Percentiles rank a stretch among this genome's conserved stretches.
phyloP scores from a whole-genome alignment of 306 rosid species.

The Rosa persica region DNA sequence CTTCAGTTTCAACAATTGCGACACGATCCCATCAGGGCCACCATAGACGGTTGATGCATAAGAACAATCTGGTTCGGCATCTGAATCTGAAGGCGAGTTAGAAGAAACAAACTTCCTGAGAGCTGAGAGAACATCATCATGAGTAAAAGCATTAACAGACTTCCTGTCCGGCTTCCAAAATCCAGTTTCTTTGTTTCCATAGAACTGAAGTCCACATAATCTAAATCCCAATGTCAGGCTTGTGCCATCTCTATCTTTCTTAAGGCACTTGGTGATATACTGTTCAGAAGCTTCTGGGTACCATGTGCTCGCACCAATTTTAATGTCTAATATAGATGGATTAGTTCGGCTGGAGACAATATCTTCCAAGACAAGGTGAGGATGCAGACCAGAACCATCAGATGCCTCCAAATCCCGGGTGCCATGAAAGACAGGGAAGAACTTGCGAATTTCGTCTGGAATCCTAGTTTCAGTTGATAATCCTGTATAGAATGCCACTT shows the following conservation, averaged over 20 bases:
- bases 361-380: slow-evolving; percentile 65
- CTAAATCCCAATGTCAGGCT: slow-evolving; percentile 58
- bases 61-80: slow-evolving; percentile 42
- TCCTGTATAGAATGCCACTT: slow-evolving; percentile 47
- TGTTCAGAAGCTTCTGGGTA: slow-evolving; percentile 54
- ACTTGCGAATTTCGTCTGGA: slow-evolving; percentile 40
- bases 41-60: slow-evolving; percentile 51
- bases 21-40: slow-evolving; percentile 48
- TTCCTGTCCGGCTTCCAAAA: slow-evolving; percentile 57
- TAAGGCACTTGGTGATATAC: slow-evolving; percentile 47
- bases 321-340: slow-evolving; percentile 64
- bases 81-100: slow-evolving; percentile 27
- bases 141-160: slow-evolving; percentile 26
- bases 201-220: slow-evolving; percentile 64
- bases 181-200: slow-evolving; percentile 33
- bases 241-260: slow-evolving; percentile 53
- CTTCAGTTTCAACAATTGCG: slow-evolving; percentile 64
- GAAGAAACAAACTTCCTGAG: slow-evolving; percentile 69
- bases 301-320: slow-evolving; percentile 90
- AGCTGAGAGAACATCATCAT: slow-evolving; percentile 28
- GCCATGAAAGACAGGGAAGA: slow-evolving; percentile 65
- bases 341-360: slow-evolving; percentile 20
- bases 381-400: slow-evolving; percentile 66
- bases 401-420: slow-evolving; percentile 54
- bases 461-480: slow-evolving; percentile 33